Evolutionary conservation across 345 rosid species (phyloP), one percentile per base, ranked within the genome.

Genomic region (Aquilaria malaccensis): DNA sequence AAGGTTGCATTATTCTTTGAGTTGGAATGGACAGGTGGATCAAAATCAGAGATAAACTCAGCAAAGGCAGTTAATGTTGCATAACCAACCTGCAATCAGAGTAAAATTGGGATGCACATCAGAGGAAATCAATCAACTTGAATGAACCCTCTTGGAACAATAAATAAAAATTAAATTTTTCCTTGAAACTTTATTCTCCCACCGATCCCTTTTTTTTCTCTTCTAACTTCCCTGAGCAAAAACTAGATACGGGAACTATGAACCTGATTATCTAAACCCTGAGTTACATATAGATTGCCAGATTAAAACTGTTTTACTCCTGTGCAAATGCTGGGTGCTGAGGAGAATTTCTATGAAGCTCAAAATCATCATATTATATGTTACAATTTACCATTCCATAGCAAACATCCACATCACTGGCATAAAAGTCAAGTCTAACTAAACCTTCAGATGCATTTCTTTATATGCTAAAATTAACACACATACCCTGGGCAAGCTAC

Each of bases 31-130:
- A 63, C 69, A n/a, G 87, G 84, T 58, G 48, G 61, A 59, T 86
- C 89, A 61, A 85, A 80, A 11, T 86, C 79, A 47, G 82, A 72
- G 66, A 84, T 61, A 64, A 94, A 86, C 81, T 85, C 89, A 1
- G 73, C 65, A 62, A 94, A 94, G 43, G 97, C 95, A 72, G 70
- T 69, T 62, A 94, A 69, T 7, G 89, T 88, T 57, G 95, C 96
- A 75, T 74, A 88, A 29, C 82, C 89, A 70, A 66, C 87, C 99
- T 94, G 68, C 72, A 64, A 33, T 41, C 58, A 68, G 72, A 76
- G 53, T 13, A 73, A 58, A 55, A 61, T 54, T 55, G 30, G 60
- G 15, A 49, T 37, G 3, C 13, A 9, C 5, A 46, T 52, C 41
- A 30, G 45, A 30, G 61, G 50, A 11, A 41, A 30, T 9, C 22